A percentile compares a stretch with the other conserved stretches of the same genome.
Evolutionary conservation across 2,329 filamentous ascomycete genomes (phyloP).

Genomic region (Cladophialophora psammophila): DNA sequence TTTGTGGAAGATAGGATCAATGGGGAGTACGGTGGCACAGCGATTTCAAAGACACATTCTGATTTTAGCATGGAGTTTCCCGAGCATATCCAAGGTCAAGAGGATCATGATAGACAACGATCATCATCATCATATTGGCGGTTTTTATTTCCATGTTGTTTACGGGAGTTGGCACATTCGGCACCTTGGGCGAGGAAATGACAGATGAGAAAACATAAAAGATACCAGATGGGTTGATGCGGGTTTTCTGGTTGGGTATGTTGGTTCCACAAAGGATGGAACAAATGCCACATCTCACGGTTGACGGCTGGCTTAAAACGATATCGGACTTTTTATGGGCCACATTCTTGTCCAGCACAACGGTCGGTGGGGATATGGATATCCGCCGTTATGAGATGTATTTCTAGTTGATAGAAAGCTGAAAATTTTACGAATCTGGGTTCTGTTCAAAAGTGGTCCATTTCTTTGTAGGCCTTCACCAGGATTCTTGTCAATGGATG

Average conservation of each 20-base stretch:
- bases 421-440: conserved; percentile 27
- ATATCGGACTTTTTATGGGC: conserved; percentile 27
- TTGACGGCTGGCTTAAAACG: conserved; percentile 35
- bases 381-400: conserved; percentile 37
- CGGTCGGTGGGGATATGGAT: conserved; percentile 28
- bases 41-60: conserved; percentile 34
- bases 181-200: conserved; percentile 21
- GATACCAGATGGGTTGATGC: conserved; percentile 34
- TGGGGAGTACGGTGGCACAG: conserved; percentile 40
- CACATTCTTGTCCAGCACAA: conserved; percentile 24
- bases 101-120: conserved; percentile 38
- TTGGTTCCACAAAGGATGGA: conserved; percentile 27
- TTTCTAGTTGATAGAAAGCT: conserved; percentile 37
- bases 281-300: conserved; percentile 35
- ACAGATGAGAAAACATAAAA: conserved; percentile 30
- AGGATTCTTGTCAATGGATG: background rate
- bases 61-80: conserved; percentile 40
- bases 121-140: conserved; percentile 31
- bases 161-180: conserved; percentile 32
- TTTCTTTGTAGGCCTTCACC: background rate
- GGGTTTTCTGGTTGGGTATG: conserved; percentile 30
- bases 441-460: conserved; percentile 14
- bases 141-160: conserved; percentile 27
- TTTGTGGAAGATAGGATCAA: conserved; percentile 33
- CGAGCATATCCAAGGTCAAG: conserved; percentile 33